phyloP scores from a whole-genome alignment of 2,329 filamentous ascomycete genomes.

The Ceratocystis albifundus region DNA sequence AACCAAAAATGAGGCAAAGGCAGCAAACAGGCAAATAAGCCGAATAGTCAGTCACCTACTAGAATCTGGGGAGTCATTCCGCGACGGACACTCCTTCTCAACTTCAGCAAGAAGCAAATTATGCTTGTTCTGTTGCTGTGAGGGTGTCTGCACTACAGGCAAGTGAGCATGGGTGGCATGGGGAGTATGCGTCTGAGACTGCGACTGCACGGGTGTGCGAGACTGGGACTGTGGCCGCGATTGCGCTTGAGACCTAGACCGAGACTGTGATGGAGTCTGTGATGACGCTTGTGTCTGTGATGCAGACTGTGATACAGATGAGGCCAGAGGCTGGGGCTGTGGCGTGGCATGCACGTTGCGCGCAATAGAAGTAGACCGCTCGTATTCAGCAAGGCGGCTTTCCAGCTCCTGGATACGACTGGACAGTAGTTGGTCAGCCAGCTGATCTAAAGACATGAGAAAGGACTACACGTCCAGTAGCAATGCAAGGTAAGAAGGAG shows the following conservation, averaged over 20 bases:
- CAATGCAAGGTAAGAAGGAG: background rate
- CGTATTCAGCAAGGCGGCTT: slow-evolving; percentile 24
- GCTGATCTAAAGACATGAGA: background rate
- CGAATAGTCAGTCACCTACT: slow-evolving; percentile 4
- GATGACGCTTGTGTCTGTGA: background rate
- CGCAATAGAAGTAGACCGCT: slow-evolving; percentile 16
- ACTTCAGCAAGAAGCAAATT: slow-evolving; percentile 11
- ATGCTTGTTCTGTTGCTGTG: slow-evolving; percentile 2
- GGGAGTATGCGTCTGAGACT: slow-evolving; percentile 15
- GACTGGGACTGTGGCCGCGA: slow-evolving; percentile 10
- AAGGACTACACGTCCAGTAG: background rate
- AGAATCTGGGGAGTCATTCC: slow-evolving; percentile 22
- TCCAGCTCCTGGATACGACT: slow-evolving; percentile 25
- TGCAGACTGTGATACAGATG: background rate
- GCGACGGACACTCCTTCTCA: slow-evolving; percentile 14
- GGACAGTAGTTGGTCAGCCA: background rate
- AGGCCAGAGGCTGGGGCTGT: background rate
- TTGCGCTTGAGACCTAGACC: background rate
- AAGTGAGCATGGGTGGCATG: background rate
- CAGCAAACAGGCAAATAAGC: background rate
- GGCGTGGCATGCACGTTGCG: background rate
- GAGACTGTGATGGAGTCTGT: background rate
- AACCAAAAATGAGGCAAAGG: too few species aligned
- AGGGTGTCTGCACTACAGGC: background rate
- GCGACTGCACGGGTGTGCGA: slow-evolving; percentile 10